phyloP scores from a whole-genome alignment of 2,329 filamentous ascomycete genomes.

The Didymellaceae sp. region DNA sequence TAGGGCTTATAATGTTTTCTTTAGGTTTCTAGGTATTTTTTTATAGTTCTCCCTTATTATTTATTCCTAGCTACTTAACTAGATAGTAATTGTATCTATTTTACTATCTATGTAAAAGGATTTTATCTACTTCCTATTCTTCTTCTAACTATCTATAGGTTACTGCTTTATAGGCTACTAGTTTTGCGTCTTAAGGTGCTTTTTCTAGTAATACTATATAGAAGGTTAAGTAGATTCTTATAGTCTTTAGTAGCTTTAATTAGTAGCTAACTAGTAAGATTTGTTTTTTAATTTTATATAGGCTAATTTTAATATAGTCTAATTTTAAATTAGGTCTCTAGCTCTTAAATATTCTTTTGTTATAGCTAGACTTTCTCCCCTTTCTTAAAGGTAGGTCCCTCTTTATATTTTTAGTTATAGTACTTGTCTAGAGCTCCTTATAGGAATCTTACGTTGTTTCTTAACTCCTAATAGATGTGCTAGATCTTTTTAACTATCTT shows the following conservation, averaged over 20 bases:
- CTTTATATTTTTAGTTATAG: conserved; percentile 13
- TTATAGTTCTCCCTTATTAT: conserved; percentile 2
- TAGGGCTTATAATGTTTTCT: conserved; percentile 14
- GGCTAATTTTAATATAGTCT: neutral
- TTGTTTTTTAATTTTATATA: neutral
- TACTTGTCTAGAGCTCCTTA: conserved; percentile 5
- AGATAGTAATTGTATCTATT: conserved; percentile 12
- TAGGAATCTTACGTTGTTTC: neutral
- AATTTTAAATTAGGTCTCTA: conserved; percentile 1
- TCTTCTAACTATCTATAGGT: neutral
- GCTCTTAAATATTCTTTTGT: conserved; percentile 14
- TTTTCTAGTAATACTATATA: neutral
- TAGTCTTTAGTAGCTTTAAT: neutral
- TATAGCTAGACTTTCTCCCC: conserved; percentile 13
- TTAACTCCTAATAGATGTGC: neutral
- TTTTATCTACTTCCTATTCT: conserved; percentile 2
- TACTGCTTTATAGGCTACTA: neutral
- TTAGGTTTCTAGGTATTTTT: conserved; percentile 11
- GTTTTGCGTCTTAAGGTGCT: neutral
- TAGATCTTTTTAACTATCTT: neutral
- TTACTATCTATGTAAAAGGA: neutral
- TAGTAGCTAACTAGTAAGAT: neutral
- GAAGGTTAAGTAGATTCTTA: neutral
- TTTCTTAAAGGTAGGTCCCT: neutral
- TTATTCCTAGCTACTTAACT: no score